These are phyloP conservation scores for Scedosporium boydii DNA, from an alignment of 2,329 filamentous ascomycete species.

Conservation along the genomic window DNA sequence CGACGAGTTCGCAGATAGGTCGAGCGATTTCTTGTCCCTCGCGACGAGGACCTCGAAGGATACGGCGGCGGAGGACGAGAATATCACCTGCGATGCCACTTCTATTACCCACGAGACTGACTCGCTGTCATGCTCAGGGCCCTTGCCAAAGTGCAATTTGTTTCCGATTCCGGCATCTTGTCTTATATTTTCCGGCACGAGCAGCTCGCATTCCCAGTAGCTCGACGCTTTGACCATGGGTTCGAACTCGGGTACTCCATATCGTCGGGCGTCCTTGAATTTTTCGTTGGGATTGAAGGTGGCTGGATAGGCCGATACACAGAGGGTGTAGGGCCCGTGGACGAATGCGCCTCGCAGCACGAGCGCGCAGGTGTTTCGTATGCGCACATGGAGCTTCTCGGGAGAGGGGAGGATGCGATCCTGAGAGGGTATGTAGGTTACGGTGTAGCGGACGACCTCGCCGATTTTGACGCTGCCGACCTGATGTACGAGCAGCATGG, in stretches of 20 bases:
- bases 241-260: slow-evolving; percentile 84
- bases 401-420: slow-evolving; percentile 88
- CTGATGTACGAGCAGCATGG: slow-evolving; percentile 87
- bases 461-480: slow-evolving; percentile 86
- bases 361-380: slow-evolving; percentile 87
- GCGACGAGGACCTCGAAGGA: slow-evolving; percentile 81
- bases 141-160: slow-evolving; percentile 35
- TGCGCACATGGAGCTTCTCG: slow-evolving; percentile 67
- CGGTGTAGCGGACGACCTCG: slow-evolving; percentile 82
- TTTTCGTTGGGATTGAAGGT: slow-evolving; percentile 76
- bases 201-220: slow-evolving; percentile 70
- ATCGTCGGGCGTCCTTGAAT: slow-evolving; percentile 56
- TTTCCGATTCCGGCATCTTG: slow-evolving; percentile 44
- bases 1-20: slow-evolving; percentile 41
- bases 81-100: slow-evolving; percentile 85
- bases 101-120: slow-evolving; percentile 83
- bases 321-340: slow-evolving; percentile 88
- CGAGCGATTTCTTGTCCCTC: slow-evolving; percentile 75
- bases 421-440: slow-evolving; percentile 82
- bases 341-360: slow-evolving; percentile 91
- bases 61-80: slow-evolving; percentile 80
- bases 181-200: slow-evolving; percentile 69
- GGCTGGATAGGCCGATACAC: slow-evolving; percentile 75
- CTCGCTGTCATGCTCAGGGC: slow-evolving; percentile 34
- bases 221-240: slow-evolving; percentile 93